These are phyloP conservation scores for Vigna hirtella DNA, from an alignment of 306 rosid species.

Conservation along the genomic window DNA sequence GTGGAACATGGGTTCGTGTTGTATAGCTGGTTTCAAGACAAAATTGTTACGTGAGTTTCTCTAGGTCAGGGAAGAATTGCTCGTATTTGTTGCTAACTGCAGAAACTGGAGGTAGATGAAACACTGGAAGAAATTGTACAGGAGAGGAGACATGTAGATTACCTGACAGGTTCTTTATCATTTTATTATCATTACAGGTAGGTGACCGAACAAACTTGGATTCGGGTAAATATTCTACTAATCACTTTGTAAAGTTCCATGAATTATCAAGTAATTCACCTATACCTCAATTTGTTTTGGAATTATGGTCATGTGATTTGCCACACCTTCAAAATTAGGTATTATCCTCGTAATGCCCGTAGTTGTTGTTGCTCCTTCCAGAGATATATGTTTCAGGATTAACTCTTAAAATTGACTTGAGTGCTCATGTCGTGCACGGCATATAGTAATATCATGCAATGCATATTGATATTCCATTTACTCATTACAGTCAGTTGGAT, in stretches of 20 bases:
- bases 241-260: constrained; percentile 22
- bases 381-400: constrained; percentile 1
- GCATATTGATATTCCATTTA: background rate
- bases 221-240: constrained; percentile 10
- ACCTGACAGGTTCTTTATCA: constrained; percentile 33
- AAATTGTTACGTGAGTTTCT: constrained; percentile 21
- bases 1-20: constrained; percentile 96
- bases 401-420: background rate
- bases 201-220: background rate
- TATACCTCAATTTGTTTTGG: background rate
- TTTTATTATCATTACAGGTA: background rate
- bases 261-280: constrained; percentile 5
- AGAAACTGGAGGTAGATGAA: constrained; percentile 33
- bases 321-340: background rate
- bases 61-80: constrained; percentile 23
- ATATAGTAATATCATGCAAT: background rate
- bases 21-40: constrained; percentile 55
- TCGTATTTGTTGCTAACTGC: constrained; percentile 3
- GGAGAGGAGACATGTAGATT: constrained; percentile 37
- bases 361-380: constrained; percentile 27
- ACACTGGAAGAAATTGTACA: constrained; percentile 48
- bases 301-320: background rate
- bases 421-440: background rate
- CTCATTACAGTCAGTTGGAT: background rate
- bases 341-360: constrained; percentile 5